phyloP scores from a whole-genome alignment of 371 early-diverging fungal genomes.

The Capniomyces stellatus region DNA sequence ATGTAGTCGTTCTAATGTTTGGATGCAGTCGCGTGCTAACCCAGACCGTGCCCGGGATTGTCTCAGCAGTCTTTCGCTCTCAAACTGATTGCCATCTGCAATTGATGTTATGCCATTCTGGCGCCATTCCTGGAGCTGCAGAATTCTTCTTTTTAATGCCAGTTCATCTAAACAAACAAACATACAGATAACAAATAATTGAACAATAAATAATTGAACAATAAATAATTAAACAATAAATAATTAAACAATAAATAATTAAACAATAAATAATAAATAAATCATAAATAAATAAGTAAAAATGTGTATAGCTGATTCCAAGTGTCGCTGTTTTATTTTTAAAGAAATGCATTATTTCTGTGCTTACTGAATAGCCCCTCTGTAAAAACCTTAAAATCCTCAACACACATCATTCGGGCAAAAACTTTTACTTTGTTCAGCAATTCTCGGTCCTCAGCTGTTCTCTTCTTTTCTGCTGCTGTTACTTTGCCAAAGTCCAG shows the following conservation, averaged over 20 bases:
- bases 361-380: constrained; percentile 50
- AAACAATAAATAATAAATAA: too few species aligned
- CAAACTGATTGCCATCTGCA: constrained; percentile 36
- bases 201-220: too few species aligned
- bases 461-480: constrained; percentile 53
- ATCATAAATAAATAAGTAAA: too few species aligned
- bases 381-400: constrained; percentile 66
- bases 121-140: constrained; percentile 78
- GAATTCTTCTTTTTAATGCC: constrained; percentile 48
- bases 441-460: constrained; percentile 70
- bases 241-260: too few species aligned
- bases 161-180: constrained; percentile 32
- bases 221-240: not conserved
- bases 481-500: constrained; percentile 70
- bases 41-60: constrained; percentile 7
- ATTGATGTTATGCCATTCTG: constrained; percentile 67
- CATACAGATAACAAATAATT: not conserved
- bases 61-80: constrained; percentile 16
- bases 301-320: too few species aligned
- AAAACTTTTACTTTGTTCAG: constrained; percentile 62
- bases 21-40: constrained; percentile 18
- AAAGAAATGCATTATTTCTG: not conserved
- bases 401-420: constrained; percentile 63
- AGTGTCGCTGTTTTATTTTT: not conserved
- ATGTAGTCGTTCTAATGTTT: constrained; percentile 18